phyloP scores from a whole-genome alignment of 352 stramenopile species.

The Aphanomyces invadans region DNA sequence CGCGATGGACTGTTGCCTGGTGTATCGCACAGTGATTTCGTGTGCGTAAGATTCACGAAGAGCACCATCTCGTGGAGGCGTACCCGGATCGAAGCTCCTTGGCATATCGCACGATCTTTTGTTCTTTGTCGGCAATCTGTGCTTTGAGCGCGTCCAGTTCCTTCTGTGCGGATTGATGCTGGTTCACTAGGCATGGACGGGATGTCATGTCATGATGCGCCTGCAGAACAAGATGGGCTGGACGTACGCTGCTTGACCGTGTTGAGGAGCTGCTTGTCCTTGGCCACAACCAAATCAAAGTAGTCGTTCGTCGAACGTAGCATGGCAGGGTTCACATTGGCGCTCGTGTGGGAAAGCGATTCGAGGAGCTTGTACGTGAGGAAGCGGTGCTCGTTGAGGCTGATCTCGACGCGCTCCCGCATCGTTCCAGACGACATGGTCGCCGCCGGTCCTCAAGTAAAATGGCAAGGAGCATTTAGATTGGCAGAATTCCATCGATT shows the following conservation, averaged over 20 bases:
- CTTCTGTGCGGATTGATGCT: conserved; percentile 64
- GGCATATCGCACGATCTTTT: conserved; percentile 59
- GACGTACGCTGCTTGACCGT: conserved; percentile 68
- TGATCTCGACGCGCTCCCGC: conserved; percentile 60
- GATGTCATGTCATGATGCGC: not conserved
- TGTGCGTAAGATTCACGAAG: not conserved
- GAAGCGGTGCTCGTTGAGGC: conserved; percentile 75
- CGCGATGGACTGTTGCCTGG: conserved; percentile 39
- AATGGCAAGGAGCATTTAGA: too few species aligned
- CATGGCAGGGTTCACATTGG: conserved; percentile 62
- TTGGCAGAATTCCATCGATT: too few species aligned
- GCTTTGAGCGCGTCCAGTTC: conserved; percentile 47
- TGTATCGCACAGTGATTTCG: not conserved
- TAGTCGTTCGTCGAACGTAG: conserved; percentile 70
- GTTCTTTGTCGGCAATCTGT: conserved; percentile 61
- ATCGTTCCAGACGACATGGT: conserved; percentile 32
- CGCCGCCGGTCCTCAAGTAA: conserved; percentile 19
- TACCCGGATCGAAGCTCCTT: conserved; percentile 38
- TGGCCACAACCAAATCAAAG: conserved; percentile 66
- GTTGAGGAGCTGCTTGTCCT: conserved; percentile 57
- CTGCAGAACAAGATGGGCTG: not conserved
- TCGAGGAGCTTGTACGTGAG: conserved; percentile 78
- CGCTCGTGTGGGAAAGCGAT: conserved; percentile 58
- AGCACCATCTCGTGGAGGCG: too few species aligned
- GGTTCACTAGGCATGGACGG: conserved; percentile 39